Conservation (phyloP, 1,284 basidiomycete species). For the Malassezia sympodialis region DNA sequence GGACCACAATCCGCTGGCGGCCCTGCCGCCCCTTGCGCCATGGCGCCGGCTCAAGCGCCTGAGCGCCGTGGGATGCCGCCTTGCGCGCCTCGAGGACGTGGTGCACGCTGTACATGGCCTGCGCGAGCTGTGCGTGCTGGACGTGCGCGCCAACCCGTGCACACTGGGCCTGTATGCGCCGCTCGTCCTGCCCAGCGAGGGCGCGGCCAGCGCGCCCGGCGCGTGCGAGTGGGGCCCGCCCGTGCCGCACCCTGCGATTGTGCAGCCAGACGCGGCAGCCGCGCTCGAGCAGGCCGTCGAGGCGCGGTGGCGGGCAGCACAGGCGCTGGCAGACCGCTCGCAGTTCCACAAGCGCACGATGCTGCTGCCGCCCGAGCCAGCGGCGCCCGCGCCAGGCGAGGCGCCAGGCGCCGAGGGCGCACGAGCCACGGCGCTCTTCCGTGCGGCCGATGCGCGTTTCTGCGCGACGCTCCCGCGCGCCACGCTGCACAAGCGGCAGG, state of each 20-base stretch:
- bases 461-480: slow-evolving; percentile 27
- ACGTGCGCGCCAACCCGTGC: slow-evolving; percentile 40
- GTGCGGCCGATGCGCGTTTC: slow-evolving; percentile 34
- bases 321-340: slow-evolving; percentile 32
- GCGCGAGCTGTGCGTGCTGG: slow-evolving; percentile 32
- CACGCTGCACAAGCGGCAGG: slow-evolving; percentile 23
- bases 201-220: background rate
- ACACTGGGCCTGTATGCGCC: slow-evolving; percentile 44
- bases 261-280: slow-evolving; percentile 28
- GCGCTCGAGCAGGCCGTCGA: slow-evolving; percentile 13
- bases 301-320: slow-evolving; percentile 16
- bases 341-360: slow-evolving; percentile 39
- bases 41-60: slow-evolving; percentile 38
- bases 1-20: slow-evolving; percentile 40
- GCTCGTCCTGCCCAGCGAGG: slow-evolving; percentile 20
- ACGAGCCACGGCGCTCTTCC: slow-evolving; percentile 22
- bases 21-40: slow-evolving; percentile 23
- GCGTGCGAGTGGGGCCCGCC: slow-evolving; percentile 24
- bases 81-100: slow-evolving; percentile 28
- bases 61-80: slow-evolving; percentile 36
- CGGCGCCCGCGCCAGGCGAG: slow-evolving; percentile 9
- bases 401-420: slow-evolving; percentile 14
- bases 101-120: slow-evolving; percentile 28
- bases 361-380: slow-evolving; percentile 8
- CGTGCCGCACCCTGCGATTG: slow-evolving; percentile 33